A percentile compares a stretch with the other conserved stretches of the same genome.
Conservation (phyloP, 345 rosid species). For the Cardamine occulta region DNA sequence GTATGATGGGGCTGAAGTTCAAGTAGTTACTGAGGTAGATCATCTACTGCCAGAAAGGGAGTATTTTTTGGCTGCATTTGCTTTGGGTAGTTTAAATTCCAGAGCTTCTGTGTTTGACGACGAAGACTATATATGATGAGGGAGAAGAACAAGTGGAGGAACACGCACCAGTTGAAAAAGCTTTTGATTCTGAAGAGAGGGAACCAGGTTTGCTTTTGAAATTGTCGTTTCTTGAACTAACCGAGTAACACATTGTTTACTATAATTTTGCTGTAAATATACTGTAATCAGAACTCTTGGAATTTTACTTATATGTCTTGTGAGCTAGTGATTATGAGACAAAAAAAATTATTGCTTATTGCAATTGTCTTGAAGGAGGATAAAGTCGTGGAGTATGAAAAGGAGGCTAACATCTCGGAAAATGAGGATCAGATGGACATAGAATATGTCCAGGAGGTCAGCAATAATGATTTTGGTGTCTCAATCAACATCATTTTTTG, state of each 20-base stretch:
- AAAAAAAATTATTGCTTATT: constrained; percentile 43
- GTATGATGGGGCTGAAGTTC: constrained; percentile 85
- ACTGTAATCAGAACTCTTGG: background rate
- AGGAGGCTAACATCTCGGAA: constrained; percentile 43
- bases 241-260: background rate
- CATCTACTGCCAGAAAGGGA: constrained; percentile 69
- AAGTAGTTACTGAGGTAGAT: constrained; percentile 75
- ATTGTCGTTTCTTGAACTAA: background rate
- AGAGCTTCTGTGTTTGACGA: constrained; percentile 67
- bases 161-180: constrained; percentile 48
- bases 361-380: constrained; percentile 46
- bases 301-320: constrained; percentile 13
- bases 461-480: constrained; percentile 23
- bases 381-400: constrained; percentile 46
- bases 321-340: constrained; percentile 36
- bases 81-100: constrained; percentile 52
- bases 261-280: constrained; percentile 19
- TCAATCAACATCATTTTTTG: constrained; percentile 26
- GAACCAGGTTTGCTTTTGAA: constrained; percentile 51
- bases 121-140: constrained; percentile 90
- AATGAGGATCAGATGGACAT: constrained; percentile 52
- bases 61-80: constrained; percentile 57
- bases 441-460: constrained; percentile 54
- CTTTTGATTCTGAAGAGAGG: constrained; percentile 45
- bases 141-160: constrained; percentile 67